A percentile compares a stretch with the other conserved stretches of the same genome.
phyloP scores from a whole-genome alignment of 192 early-diverging fungal species.

The Lobulomyces angularis region DNA sequence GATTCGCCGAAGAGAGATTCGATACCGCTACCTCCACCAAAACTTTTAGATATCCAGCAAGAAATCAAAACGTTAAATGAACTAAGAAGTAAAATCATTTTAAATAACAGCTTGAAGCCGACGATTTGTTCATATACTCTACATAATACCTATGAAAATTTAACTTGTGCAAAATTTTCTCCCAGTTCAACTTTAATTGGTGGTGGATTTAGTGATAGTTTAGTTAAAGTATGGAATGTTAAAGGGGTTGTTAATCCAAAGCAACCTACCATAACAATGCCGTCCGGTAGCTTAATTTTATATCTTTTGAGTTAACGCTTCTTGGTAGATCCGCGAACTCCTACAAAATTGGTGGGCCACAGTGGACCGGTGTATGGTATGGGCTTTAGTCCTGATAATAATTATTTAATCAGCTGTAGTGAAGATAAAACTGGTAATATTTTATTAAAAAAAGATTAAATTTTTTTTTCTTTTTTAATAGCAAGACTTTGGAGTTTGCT shows the following conservation, averaged over 20 bases:
- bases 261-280: too few species aligned
- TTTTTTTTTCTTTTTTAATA: conserved; percentile 14
- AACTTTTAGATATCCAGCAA: conserved; percentile 64
- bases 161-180: conserved; percentile 76
- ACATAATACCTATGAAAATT: conserved; percentile 75
- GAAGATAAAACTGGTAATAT: conserved; percentile 83
- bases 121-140: conserved; percentile 92
- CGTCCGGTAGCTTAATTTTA: background rate
- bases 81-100: conserved; percentile 53
- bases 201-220: conserved; percentile 89
- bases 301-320: background rate
- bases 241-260: conserved; percentile 47
- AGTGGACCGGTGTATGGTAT: conserved; percentile 80
- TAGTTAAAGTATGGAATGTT: conserved; percentile 85
- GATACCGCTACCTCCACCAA: conserved; percentile 59
- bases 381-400: conserved; percentile 73
- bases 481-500: conserved; percentile 92
- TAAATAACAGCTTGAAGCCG: conserved; percentile 58
- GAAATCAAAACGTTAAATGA: conserved; percentile 71
- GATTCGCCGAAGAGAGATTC: conserved; percentile 46
- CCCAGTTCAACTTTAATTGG: conserved; percentile 71
- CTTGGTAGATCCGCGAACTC: conserved; percentile 38
- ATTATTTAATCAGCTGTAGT: conserved; percentile 76
- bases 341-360: conserved; percentile 75
- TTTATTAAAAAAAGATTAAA: background rate